Evolutionary conservation across 2,329 filamentous ascomycete genomes (phyloP).

Genomic region (Thermothelomyces thermophilus): DNA sequence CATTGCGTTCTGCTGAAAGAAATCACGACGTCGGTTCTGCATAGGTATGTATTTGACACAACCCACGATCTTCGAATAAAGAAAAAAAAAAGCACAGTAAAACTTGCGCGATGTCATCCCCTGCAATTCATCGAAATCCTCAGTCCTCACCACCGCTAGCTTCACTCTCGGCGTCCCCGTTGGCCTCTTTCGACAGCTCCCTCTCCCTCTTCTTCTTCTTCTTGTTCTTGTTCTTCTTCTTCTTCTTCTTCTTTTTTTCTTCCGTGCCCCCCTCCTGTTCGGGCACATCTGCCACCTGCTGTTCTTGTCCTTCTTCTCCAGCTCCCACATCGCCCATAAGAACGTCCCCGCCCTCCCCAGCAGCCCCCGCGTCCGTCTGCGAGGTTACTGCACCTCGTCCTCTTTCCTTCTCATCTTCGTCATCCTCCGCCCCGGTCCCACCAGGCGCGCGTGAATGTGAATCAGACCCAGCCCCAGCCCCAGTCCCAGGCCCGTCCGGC

Average conservation of each 20-base stretch:
- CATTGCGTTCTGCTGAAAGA: too few relatives aligned
- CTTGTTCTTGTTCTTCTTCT: conserved; percentile 18
- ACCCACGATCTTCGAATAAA: too few relatives aligned
- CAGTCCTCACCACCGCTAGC: neutral
- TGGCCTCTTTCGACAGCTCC: too few relatives aligned
- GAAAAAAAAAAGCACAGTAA: too few relatives aligned
- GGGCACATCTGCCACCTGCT: neutral
- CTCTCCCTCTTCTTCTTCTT: conserved; percentile 17
- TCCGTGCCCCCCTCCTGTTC: neutral
- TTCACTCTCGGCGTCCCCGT: neutral
- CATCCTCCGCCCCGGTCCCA: neutral
- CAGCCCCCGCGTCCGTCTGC: neutral
- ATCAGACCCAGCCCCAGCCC: too few relatives aligned
- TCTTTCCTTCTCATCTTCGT: too few relatives aligned
- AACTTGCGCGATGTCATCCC: too few relatives aligned
- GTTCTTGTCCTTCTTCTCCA: neutral
- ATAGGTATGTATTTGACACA: too few relatives aligned
- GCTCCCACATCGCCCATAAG: neutral
- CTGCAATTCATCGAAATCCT: too few relatives aligned
- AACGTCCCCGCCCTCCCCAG: neutral
- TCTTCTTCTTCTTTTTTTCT: conserved; percentile 14
- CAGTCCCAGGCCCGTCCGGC: too few relatives aligned
- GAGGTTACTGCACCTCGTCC: neutral
- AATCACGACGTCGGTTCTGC: too few relatives aligned
- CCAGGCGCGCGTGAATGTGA: too few relatives aligned